Evolutionary conservation across 2,329 filamentous ascomycete genomes (phyloP).

Genomic region (Teratosphaeria viscida): DNA sequence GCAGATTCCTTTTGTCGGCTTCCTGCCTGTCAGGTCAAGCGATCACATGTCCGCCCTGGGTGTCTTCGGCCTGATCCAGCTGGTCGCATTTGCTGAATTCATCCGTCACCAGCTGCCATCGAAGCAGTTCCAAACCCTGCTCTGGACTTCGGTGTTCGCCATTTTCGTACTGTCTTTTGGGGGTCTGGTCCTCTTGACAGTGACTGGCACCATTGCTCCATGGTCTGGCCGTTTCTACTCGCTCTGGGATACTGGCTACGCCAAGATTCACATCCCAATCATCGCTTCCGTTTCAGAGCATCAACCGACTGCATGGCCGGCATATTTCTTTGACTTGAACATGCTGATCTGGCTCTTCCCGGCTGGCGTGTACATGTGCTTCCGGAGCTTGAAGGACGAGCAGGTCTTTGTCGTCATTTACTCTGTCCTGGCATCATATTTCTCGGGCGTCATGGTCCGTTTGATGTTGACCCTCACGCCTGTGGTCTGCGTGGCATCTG

Average conservation of each 20-base stretch:
- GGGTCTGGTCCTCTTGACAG: constrained; percentile 71
- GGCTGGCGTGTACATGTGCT: constrained; percentile 95
- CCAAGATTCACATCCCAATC: constrained; percentile 98
- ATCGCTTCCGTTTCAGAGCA: constrained; percentile 99
- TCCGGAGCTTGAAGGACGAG: constrained; percentile 85
- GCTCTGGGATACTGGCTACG: constrained; percentile 95
- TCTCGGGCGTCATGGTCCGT: constrained; percentile 98
- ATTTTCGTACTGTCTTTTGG: constrained; percentile 64
- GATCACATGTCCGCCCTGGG: constrained; percentile 97
- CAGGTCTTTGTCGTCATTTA: constrained; percentile 98
- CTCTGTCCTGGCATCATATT: constrained; percentile 92
- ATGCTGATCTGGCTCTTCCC: constrained; percentile 99
- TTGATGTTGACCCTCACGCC: constrained; percentile 96
- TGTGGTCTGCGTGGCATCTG: constrained; percentile 88
- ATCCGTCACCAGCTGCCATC: constrained; percentile 78
- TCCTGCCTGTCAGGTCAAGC: constrained; percentile 89
- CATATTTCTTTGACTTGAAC: constrained; percentile 98
- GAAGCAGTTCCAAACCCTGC: constrained; percentile 87
- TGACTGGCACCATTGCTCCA: constrained; percentile 84
- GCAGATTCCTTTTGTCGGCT: constrained; percentile 98
- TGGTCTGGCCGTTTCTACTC: constrained; percentile 99
- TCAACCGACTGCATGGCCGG: constrained; percentile 96
- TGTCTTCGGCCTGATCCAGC: constrained; percentile 93
- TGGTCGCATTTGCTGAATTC: constrained; percentile 86
- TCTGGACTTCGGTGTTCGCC: constrained; percentile 62